Evolutionary conservation across 1,139 yeast species (phyloP), one percentile per base, ranked within the genome.

Genomic region (Yamadazyma spencermartinsiae): DNA sequence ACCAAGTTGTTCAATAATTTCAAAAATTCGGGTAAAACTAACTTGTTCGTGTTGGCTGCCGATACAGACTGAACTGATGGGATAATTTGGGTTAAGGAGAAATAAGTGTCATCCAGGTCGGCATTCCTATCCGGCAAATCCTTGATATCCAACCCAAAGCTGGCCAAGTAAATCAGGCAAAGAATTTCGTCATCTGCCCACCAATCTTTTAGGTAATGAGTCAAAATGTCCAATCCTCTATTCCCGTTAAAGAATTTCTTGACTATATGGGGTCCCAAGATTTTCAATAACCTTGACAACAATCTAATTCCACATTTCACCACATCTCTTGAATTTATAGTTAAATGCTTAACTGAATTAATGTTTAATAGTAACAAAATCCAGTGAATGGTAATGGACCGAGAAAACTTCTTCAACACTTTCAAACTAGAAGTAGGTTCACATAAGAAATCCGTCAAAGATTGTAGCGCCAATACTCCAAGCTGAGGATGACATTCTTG

Each of bases 381-480:
- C 84, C 89, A 81, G 53, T 82, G 84, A 3, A 80, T 70, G 1
- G 86, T 76, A 5, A 84, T 69, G 0, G 84, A 68, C 34, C 79
- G 68, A 10, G 81, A 71, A 32, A 83, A 65, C 46, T 74, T 76
- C 49, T 72, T 66, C 37, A 72, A 51, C 7, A 63, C 54, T 36
- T 67, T 70, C 12, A 66, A 58, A 0, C 68, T 59, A 0, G 69
- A 58, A 8, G 50, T 54, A 2, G 60, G 40, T 35, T 63, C 66
- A 47, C 74, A 64, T 20, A 61, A 37, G 13, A 59, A 57, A 8
- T 58, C 58, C 1, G 72, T 65, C 26, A 70, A 50, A 1, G 63
- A 49, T 31, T 53, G 49, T 17, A 70, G 53, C 2, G 59, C 57
- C 10, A 56, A 43, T 0, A 59, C 39, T 1, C 74, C 75, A 37